phyloP scores from a whole-genome alignment of 352 stramenopile genomes.

The Phytopythium delawarense region DNA sequence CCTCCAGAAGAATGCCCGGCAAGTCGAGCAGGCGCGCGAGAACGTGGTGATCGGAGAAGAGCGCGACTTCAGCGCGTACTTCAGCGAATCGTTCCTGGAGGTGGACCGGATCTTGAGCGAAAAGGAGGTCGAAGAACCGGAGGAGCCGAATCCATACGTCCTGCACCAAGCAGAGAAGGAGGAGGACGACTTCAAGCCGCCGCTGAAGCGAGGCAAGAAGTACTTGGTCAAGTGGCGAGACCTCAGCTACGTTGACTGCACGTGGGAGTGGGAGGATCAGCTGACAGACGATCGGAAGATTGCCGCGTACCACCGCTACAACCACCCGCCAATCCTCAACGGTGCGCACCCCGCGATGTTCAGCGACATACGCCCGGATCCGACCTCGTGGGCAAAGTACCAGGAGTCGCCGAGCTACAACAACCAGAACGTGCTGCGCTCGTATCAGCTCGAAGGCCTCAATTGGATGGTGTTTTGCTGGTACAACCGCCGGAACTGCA shows the following conservation, averaged over 20 bases:
- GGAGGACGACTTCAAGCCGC: slow-evolving; percentile 32
- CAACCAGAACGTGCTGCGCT: slow-evolving; percentile 93
- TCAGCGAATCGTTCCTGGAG: slow-evolving; percentile 81
- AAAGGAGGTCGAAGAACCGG: slow-evolving; percentile 76
- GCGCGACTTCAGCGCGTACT: slow-evolving; percentile 79
- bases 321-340: slow-evolving; percentile 82
- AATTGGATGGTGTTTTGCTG: slow-evolving; percentile 98
- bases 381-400: slow-evolving; percentile 85
- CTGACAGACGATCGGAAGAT: slow-evolving; percentile 89
- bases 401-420: slow-evolving; percentile 88
- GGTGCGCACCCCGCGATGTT: slow-evolving; percentile 79
- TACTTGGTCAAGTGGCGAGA: slow-evolving; percentile 92
- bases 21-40: slow-evolving; percentile 72
- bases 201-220: slow-evolving; percentile 82
- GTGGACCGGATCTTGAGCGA: slow-evolving; percentile 76
- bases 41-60: slow-evolving; percentile 71
- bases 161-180: slow-evolving; percentile 30
- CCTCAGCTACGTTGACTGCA: slow-evolving; percentile 87
- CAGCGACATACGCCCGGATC: slow-evolving; percentile 75
- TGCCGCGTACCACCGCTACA: slow-evolving; percentile 81
- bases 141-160: slow-evolving; percentile 65
- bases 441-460: slow-evolving; percentile 98
- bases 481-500: slow-evolving; percentile 95
- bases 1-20: slow-evolving; percentile 83
- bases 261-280: slow-evolving; percentile 89